These are phyloP conservation scores for Peniophora sp. DNA, from an alignment of 1,284 basidiomycete genomes.

Conservation along the genomic window DNA sequence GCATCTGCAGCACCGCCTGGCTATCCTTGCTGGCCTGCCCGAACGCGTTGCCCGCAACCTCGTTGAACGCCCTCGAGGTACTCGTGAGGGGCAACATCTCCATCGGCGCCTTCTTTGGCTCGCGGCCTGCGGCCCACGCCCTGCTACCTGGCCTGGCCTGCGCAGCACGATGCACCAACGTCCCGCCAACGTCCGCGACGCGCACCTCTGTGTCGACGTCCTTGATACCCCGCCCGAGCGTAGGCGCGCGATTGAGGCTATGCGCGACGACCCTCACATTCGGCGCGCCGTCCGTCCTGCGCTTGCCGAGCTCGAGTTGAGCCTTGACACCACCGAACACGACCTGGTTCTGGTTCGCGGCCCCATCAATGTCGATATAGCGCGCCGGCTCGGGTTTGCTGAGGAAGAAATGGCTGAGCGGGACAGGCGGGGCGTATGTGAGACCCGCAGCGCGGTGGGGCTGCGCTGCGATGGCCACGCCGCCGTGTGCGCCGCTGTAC, in stretches of 20 bases:
- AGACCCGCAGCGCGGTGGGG: conserved; percentile 61
- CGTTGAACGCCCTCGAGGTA: no score
- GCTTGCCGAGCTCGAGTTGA: conserved; percentile 6
- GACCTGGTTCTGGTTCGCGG: conserved; percentile 4
- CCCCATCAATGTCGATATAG: conserved; percentile 28
- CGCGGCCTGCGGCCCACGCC: background rate
- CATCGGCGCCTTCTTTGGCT: background rate
- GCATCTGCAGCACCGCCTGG: no score
- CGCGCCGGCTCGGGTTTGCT: conserved; percentile 51
- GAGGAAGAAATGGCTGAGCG: conserved; percentile 45
- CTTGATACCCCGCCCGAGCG: no score
- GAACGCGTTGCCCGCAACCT: no score
- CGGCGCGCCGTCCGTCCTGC: background rate
- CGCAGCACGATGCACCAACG: no score
- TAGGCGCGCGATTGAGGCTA: no score
- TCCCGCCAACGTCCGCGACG: no score
- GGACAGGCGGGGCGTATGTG: conserved; percentile 44
- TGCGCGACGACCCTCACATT: no score
- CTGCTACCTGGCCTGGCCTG: no score
- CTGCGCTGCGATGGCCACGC: conserved; percentile 46
- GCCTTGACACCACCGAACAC: conserved; percentile 23
- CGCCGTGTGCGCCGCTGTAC: conserved; percentile 17
- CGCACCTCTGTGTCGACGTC: no score
- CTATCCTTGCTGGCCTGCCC: no score
- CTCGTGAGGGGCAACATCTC: conserved; percentile 2